Base-by-base conservation (phyloP, 2,329 filamentous ascomycete species). In the Sclerotinia borealis region DNA sequence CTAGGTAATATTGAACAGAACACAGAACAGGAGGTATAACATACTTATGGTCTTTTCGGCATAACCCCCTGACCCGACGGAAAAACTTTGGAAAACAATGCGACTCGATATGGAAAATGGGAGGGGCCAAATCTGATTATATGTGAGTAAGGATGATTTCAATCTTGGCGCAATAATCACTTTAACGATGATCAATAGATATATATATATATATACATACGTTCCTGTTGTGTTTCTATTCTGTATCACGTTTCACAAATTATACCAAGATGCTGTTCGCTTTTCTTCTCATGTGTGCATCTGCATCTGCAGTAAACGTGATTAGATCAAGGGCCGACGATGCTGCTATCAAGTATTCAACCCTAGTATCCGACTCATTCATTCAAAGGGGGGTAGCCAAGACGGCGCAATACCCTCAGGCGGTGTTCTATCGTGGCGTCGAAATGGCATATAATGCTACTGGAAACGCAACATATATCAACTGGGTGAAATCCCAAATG, bases 401-500 rank as follows among this genome's bases (percentile, higher is more conserved):
- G 31, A 62, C 49, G 8, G 59, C 50, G 7, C 29, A 45, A 36
- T 62, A 62, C 27, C n/a, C 59, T 9, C 50, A 62, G 27, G 59
- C 59, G 22, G 59, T 56, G 4, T 62, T 62, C 31, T 62, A 62
- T 19, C 59, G 59, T 15, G 59, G 59, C n/a, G 17, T 56, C 11
- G 64, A 67, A 41, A 55, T 67, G 62, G 77, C 78, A 4, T 79
- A 79, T 47, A 77, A 77, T 19, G 67, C 76, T 17, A 78, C 77
- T 17, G 69, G 76, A 34, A 78, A 83, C 67, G 68, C 76, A 59
- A 76, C 75, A 1, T 77, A 83, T 25, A 72, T 76, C 27, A 69
- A 77, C 17, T 81, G 78, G 71, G 78, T 80, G 62, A 77, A 78
- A 6, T 72, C 71, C 3, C 77, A 80, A 59, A 76, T 84, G 43